Base-by-base conservation (phyloP, 1,284 basidiomycete species). In the Trichosporon coremiiforme region DNA sequence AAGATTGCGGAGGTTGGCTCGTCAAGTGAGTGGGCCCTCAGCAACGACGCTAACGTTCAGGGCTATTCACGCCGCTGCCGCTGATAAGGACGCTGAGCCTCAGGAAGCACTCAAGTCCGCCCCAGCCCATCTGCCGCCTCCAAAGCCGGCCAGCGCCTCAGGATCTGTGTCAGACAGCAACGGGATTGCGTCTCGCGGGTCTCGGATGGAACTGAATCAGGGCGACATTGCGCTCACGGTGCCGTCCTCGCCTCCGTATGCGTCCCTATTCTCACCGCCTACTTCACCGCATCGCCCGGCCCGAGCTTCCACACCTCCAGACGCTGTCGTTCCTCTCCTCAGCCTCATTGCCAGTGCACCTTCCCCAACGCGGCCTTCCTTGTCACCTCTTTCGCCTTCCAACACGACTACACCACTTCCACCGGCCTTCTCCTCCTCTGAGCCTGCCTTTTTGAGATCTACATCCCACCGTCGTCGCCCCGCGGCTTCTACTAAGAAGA, bases 1-100 rank as follows among this genome's bases (percentile, higher is more conserved):
- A 62, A 31, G 57, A 62, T 29, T 62, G 57, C 15, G 57, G 57
- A 5, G 57, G 57, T 7, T 62, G 57, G 57, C 29, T 62, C 7
- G 57, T 62, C 57, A 62, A 62, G 57, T 62, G 33, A 62, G 57
- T 60, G n/a, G 7, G n/a, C 6, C 20, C 20, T 25, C 20, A 20
- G 4, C 12, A 22, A 60, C 25, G 25, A 25, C 25, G n/a, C 31
- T 62, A n/a, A 62, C 57, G 3, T 8, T n/a, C 15, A 62, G 57
- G 31, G 57, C 57, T 17, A 12, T n/a, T 4, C 33, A 33, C 9
- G 29, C 29, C 15, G 10, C 20, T n/a, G 41, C 41, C 41, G 41
- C 41, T 45, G 41, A n/a, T 45, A 45, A 45, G 17, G 41, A n/a
- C 17, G 17, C 15, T 1, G 4, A 6, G 17, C 15, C 41, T n/a